phyloP scores from a whole-genome alignment of 2,329 filamentous ascomycete genomes.

The Myriosclerotinia duriaeana region DNA sequence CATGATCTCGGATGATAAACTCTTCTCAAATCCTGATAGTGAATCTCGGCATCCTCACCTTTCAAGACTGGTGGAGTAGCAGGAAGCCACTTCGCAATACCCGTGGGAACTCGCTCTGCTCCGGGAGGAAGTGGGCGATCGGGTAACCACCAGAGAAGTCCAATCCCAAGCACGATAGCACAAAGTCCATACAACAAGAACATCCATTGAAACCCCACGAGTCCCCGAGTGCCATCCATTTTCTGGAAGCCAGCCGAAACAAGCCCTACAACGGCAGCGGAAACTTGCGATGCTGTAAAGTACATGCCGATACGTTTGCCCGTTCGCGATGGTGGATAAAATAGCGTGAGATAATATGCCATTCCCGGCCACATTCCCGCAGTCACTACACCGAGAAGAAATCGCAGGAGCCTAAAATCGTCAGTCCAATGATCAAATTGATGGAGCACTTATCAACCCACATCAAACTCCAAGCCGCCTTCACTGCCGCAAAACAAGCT shows the following conservation, averaged over 20 bases:
- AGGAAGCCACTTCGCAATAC: conserved; percentile 66
- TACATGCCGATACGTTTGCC: conserved; percentile 88
- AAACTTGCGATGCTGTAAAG: conserved; percentile 85
- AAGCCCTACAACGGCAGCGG: conserved; percentile 82
- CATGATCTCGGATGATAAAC: conserved; percentile 77
- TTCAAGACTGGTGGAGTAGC: conserved; percentile 66
- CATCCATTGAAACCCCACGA: conserved; percentile 90
- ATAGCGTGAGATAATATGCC: conserved; percentile 88
- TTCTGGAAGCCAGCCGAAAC: conserved; percentile 89
- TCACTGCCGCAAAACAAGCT: conserved; percentile 77
- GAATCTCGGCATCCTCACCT: conserved; percentile 74
- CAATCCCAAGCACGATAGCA: conserved; percentile 68
- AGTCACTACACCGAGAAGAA: conserved; percentile 82
- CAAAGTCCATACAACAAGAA: conserved; percentile 83
- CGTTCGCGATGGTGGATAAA: conserved; percentile 83
- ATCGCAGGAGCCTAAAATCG: conserved; percentile 63
- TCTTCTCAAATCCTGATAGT: conserved; percentile 78
- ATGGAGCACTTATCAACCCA: conserved; percentile 24
- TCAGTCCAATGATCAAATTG: conserved; percentile 18
- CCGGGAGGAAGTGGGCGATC: conserved; percentile 77
- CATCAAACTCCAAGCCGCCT: conserved; percentile 75
- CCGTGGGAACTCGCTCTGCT: conserved; percentile 46
- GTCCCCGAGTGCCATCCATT: conserved; percentile 75
- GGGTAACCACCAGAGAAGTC: conserved; percentile 85
- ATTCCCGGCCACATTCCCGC: conserved; percentile 96